A percentile compares a stretch with the other conserved stretches of the same genome.
phyloP scores from a whole-genome alignment of 2,329 filamentous ascomycete species.

The Acephala macrosclerotiorum region DNA sequence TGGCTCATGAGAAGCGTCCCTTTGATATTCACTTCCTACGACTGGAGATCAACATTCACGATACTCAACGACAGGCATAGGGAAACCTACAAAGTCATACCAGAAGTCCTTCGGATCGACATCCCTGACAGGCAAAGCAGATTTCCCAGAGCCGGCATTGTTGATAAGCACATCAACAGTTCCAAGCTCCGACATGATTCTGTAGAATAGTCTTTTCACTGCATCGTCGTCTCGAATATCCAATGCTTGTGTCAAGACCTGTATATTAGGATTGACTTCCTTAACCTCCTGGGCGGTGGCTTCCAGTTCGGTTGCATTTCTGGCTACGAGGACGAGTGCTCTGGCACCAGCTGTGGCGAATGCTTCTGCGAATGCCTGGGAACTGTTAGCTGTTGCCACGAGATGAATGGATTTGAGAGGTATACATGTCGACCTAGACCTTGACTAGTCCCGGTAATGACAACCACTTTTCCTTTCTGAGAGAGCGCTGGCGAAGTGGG shows the following conservation, averaged over 20 bases:
- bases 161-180: conserved; percentile 59
- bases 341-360: conserved; percentile 45
- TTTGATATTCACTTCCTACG: conserved; percentile 43
- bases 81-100: conserved; percentile 24
- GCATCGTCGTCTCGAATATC: conserved; percentile 41
- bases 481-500: conserved; percentile 16
- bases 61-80: not conserved
- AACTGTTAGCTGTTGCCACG: not conserved
- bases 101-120: conserved; percentile 22
- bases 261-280: conserved; percentile 40
- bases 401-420: not conserved
- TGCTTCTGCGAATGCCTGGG: conserved; percentile 23
- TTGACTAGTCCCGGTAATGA: conserved; percentile 49
- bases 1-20: conserved; percentile 45
- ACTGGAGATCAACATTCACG: not conserved
- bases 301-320: conserved; percentile 40
- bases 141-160: conserved; percentile 23
- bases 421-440: conserved; percentile 43
- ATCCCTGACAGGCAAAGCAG: conserved; percentile 17
- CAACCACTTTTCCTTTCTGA: conserved; percentile 38
- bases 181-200: conserved; percentile 46
- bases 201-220: conserved; percentile 24
- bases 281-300: conserved; percentile 38
- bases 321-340: conserved; percentile 46
- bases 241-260: conserved; percentile 40